These are phyloP conservation scores for Cunninghamia lanceolata DNA, from an alignment of 75 land plant species.

Conservation along the genomic window DNA sequence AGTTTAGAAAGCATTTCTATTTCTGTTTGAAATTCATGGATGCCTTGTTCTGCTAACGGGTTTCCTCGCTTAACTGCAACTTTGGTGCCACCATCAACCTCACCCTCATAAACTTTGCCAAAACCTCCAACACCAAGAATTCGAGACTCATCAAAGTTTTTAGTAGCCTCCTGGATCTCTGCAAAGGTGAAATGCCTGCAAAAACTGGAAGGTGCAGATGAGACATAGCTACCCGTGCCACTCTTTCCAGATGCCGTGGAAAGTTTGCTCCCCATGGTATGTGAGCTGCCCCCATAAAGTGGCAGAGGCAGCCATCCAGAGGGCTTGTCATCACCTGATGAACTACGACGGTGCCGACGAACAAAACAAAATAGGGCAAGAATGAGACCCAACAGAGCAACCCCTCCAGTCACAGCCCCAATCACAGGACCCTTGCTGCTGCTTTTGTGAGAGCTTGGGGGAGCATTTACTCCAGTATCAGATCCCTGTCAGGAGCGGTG, in stretches of 20 bases:
- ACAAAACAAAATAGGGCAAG: neutral
- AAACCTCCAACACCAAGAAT: conserved; percentile 56
- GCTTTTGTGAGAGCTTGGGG: conserved; percentile 7
- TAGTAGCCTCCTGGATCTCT: conserved; percentile 42
- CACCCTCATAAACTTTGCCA: conserved; percentile 62
- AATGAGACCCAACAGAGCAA: conserved; percentile 5
- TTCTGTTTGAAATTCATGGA: conserved; percentile 66
- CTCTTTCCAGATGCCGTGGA: conserved; percentile 25
- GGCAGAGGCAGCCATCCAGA: conserved; percentile 39
- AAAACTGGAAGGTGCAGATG: conserved; percentile 44
- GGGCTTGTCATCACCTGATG: conserved; percentile 7
- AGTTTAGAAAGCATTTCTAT: conserved; percentile 78
- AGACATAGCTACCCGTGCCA: conserved; percentile 28
- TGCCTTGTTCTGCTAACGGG: conserved; percentile 60
- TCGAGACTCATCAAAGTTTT: conserved; percentile 34
- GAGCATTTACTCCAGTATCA: neutral
- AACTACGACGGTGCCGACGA: neutral
- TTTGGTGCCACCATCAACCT: conserved; percentile 38
- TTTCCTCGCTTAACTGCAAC: conserved; percentile 74
- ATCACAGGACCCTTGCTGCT: conserved; percentile 20
- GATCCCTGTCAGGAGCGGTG: conserved; percentile 3
- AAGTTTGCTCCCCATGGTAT: conserved; percentile 15
- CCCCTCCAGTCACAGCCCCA: conserved; percentile 38
- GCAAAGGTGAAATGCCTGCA: conserved; percentile 41
- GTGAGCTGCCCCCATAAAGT: conserved; percentile 21